Evolutionary conservation across 179 eudicot species (phyloP), one percentile per base, ranked within the genome.

Genomic region (Actinidia arguta): DNA sequence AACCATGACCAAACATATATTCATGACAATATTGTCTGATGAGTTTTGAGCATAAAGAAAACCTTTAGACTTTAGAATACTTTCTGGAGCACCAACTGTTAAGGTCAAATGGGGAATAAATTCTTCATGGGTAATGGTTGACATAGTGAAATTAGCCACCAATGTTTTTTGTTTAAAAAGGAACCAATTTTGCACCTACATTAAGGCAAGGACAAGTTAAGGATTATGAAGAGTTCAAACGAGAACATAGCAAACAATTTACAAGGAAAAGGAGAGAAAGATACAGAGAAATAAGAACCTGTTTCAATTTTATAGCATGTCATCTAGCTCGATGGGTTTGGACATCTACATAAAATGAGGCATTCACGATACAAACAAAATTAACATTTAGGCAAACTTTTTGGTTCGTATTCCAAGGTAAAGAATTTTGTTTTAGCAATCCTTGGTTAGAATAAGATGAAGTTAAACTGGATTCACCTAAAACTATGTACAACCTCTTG

Each of bases 111-210:
- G 77, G 54, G 72, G 62, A 31, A 20, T 27, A 56, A 85, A 73
- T 55, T 81, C 90, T 47, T 82, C 72, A 44, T 39, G 50, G 39
- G 72, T 51, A 58, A 25, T 13, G 27, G 73, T 24, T 24, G 76
- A 20, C 22, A 36, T 71, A 31, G 64, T 48, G 75, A 12, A 58
- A 58, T 82, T 73, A 80, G 85, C 78, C 56, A 50, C 66, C 48
- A 76, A 42, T 36, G 20, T 79, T 27, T 48, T 70, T 62, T 90
- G 90, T 84, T 85, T 91, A 36, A 89, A 90, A 75, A 83, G 87
- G 78, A 94, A 95, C 98, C 98, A 95, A 76, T 81, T 84, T 73
- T 90, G 92, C 81, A 94, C 94, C 99, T 94, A 82, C 58, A 85
- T 24, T 27, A n/a, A 63, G 13, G 50, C 9, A 61, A 73, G 58